Percentiles rank a stretch among this genome's conserved stretches.
These are phyloP conservation scores for Neurospora sp. DNA, from an alignment of 2,329 filamentous ascomycete species.

Conservation along the genomic window DNA sequence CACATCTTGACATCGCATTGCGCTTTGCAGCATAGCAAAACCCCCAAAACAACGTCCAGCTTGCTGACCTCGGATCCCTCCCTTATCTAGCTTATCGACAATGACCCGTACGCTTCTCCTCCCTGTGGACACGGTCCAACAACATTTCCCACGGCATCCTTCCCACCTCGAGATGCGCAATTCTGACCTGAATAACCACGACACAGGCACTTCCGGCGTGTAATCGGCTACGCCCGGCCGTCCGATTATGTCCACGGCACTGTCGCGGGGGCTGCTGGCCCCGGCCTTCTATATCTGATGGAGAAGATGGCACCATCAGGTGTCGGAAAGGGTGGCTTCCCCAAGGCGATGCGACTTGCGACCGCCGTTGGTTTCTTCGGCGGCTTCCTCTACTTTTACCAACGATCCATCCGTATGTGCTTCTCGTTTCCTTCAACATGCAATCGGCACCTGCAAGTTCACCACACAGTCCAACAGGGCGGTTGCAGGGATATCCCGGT, in stretches of 20 bases:
- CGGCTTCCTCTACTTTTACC: constrained; percentile 78
- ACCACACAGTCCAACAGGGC: background rate
- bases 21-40: background rate
- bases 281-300: constrained; percentile 64
- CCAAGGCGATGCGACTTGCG: constrained; percentile 70
- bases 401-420: constrained; percentile 69
- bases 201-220: constrained; percentile 76
- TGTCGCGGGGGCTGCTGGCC: constrained; percentile 59
- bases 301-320: constrained; percentile 80
- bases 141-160: background rate
- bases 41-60: background rate
- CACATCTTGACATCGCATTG: background rate
- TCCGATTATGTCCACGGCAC: constrained; percentile 71
- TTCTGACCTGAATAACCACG: constrained; percentile 18
- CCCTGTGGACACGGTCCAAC: constrained; percentile 8
- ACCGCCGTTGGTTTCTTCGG: constrained; percentile 63
- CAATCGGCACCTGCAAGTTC: background rate
- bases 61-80: background rate
- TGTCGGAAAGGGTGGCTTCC: constrained; percentile 72
- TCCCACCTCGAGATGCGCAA: background rate
- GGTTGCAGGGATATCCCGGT: background rate
- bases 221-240: constrained; percentile 74
- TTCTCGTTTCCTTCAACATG: background rate
- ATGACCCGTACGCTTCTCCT: constrained; percentile 70
- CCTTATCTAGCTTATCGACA: constrained; percentile 76